phyloP scores from a whole-genome alignment of 352 stramenopile genomes.

The Globisporangium splendens region DNA sequence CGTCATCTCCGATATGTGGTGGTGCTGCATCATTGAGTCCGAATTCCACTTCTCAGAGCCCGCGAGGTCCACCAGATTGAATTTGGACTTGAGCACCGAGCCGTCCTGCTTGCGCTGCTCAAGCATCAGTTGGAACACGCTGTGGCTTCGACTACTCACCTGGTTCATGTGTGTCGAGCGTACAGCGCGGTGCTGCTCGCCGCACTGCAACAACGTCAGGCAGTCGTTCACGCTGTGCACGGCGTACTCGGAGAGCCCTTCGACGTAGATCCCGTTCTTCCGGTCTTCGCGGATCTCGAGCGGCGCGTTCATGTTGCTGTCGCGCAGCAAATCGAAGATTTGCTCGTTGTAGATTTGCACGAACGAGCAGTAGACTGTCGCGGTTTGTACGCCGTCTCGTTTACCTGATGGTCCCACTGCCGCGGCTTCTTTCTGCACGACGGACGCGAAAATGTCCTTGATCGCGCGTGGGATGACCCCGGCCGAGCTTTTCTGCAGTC shows the following conservation, averaged over 20 bases:
- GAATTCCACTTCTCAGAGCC: constrained; percentile 93
- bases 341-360: constrained; percentile 93
- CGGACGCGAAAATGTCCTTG: constrained; percentile 78
- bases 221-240: constrained; percentile 84
- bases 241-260: constrained; percentile 90
- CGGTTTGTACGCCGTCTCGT: constrained; percentile 23
- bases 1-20: constrained; percentile 91
- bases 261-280: constrained; percentile 87
- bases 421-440: constrained; percentile 50
- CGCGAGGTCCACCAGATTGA: constrained; percentile 93
- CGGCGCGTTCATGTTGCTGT: constrained; percentile 66
- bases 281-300: constrained; percentile 86
- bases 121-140: constrained; percentile 85
- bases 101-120: constrained; percentile 71
- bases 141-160: constrained; percentile 87
- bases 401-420: background rate
- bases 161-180: constrained; percentile 91
- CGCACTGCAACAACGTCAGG: constrained; percentile 75
- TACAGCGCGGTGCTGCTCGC: constrained; percentile 86
- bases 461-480: constrained; percentile 89
- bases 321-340: constrained; percentile 86
- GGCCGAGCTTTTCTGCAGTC: constrained; percentile 75
- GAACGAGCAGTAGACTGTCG: constrained; percentile 77
- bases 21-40: constrained; percentile 73
- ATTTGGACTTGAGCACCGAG: constrained; percentile 86